Evolutionary conservation across 495 filamentous ascomycete species (phyloP).

Genomic region (Penicillium cataractarum): DNA sequence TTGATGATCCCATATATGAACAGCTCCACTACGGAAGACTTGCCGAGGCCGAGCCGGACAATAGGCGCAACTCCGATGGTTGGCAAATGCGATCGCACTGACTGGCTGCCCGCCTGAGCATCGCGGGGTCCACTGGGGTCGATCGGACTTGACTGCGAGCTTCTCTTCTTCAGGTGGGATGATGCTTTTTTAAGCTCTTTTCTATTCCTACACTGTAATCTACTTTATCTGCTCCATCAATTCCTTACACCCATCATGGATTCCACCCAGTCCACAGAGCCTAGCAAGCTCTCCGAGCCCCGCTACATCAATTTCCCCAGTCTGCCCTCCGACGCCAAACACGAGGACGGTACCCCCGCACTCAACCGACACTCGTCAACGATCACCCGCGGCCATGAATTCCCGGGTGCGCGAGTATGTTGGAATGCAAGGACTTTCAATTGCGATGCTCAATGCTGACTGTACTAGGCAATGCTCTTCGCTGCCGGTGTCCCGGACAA

Average conservation of each 20-base stretch:
- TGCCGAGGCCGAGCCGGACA: constrained; percentile 8
- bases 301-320: constrained; percentile 66
- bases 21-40: neutral
- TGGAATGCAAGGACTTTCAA: neutral
- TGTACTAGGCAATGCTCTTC: constrained; percentile 85
- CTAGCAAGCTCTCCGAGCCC: constrained; percentile 42
- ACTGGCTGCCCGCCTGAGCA: constrained; percentile 20
- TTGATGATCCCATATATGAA: neutral
- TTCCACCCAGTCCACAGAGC: constrained; percentile 24
- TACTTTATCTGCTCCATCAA: neutral
- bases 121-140: constrained; percentile 29
- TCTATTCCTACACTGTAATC: neutral
- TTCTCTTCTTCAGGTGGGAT: neutral
- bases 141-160: constrained; percentile 31
- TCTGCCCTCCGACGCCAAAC: constrained; percentile 57
- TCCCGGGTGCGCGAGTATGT: constrained; percentile 83
- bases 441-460: constrained; percentile 8
- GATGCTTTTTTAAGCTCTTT: neutral
- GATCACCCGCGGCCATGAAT: constrained; percentile 85
- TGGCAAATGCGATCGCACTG: constrained; percentile 17
- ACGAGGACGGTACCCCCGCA: constrained; percentile 62
- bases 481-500: constrained; percentile 85
- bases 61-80: constrained; percentile 37
- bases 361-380: constrained; percentile 73
- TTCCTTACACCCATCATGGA: constrained; percentile 26